Evolutionary conservation across 768 basidiomycete species (phyloP), one percentile per base, ranked within the genome.

Genomic region (Pluteus cervinus): DNA sequence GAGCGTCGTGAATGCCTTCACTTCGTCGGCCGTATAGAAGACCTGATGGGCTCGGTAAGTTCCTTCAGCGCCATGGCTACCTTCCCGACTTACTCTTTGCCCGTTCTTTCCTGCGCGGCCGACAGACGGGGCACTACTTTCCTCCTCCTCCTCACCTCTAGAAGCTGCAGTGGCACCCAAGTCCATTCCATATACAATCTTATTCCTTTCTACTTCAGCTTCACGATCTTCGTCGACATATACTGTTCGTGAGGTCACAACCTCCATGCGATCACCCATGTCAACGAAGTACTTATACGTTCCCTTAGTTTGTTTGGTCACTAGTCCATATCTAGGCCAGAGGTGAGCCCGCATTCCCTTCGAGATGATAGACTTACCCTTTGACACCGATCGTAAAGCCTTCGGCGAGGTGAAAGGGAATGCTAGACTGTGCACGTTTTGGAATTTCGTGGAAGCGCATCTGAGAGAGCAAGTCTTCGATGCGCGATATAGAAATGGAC

Each of bases 281-380:
- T 87, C 88, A 24, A 79, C 74, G 43, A 96, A 92, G 51, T 90
- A 87, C 52, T 77, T 84, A 56, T 90, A 85, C 4, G 68, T 37
- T 0, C 87, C 86, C 57, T 84, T 93, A 56, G 75, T 86, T 60
- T 93, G 90, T 51, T 92, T 83, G 1, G 87, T 87, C 11, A 98
- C 73, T 29, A 94, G 60, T 7, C 87, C 82, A 57, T 94, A 99
- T 32, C 91, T 96, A 46, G 12, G 23, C 42, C 18, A 21, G 42
- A 44, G 41, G 35, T 39, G 15, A 28, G 14, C 20, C 30, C 29
- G 20, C 4, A 38, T 17, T 11, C 30, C 17, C 18, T 3, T 16
- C 5, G 28, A 12, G 14, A 33, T 18, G 21, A 24, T 30, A 51
- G 41, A 61, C 68, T 55, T 53, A 86, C 79, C 88, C 88, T 60